Evolutionary conservation across 1,284 basidiomycete species (phyloP).

Genomic region (Sporisorium sorghi): DNA sequence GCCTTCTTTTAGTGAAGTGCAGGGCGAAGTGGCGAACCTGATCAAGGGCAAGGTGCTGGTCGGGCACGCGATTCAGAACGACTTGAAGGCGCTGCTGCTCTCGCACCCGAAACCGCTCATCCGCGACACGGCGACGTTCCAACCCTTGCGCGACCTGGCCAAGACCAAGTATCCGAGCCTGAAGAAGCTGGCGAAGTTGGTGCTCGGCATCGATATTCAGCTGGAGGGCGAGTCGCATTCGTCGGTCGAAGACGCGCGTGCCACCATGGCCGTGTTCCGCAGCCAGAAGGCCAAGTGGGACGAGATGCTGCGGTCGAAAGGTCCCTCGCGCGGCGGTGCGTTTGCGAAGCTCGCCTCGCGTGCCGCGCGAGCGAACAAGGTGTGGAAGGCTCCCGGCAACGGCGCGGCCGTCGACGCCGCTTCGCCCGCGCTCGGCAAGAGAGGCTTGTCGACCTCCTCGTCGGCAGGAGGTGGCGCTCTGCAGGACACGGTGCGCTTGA

Average conservation of each 20-base stretch:
- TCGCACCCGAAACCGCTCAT: conserved; percentile 83
- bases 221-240: conserved; percentile 66
- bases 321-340: neutral
- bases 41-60: conserved; percentile 86
- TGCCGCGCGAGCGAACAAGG: conserved; percentile 19
- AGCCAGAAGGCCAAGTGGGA: conserved; percentile 91
- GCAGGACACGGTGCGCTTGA: conserved; percentile 28
- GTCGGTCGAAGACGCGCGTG: conserved; percentile 81
- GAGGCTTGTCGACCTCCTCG: conserved; percentile 15
- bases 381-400: conserved; percentile 34
- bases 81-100: conserved; percentile 88
- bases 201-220: conserved; percentile 87
- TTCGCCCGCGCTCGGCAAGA: conserved; percentile 34
- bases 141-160: conserved; percentile 72
- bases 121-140: conserved; percentile 83
- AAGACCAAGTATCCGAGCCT: conserved; percentile 79
- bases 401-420: conserved; percentile 27
- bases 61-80: conserved; percentile 92
- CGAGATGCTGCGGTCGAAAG: conserved; percentile 36
- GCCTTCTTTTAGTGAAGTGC: conserved; percentile 82
- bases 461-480: conserved; percentile 3
- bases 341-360: conserved; percentile 13
- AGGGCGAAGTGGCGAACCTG: conserved; percentile 81
- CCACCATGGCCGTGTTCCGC: conserved; percentile 94
- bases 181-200: conserved; percentile 82